phyloP scores from a whole-genome alignment of 495 filamentous ascomycete species.

The Penicillium pulvis region DNA sequence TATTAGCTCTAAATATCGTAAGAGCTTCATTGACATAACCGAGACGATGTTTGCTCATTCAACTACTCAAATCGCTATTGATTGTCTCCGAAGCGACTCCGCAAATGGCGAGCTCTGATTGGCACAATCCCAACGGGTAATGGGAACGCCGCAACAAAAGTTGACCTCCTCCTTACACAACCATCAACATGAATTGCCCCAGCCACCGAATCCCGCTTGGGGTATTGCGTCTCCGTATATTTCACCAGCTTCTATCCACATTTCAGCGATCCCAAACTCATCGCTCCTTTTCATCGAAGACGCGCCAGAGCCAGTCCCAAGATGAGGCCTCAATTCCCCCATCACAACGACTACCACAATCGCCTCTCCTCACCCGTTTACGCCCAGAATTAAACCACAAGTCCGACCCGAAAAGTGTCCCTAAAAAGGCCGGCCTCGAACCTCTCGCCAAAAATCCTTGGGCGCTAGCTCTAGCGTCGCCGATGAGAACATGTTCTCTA shows the following conservation, averaged over 20 bases:
- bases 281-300: slow-evolving; percentile 16
- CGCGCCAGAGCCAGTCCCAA: background rate
- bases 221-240: slow-evolving; percentile 39
- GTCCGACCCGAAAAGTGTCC: slow-evolving; percentile 25
- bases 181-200: slow-evolving; percentile 33
- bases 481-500: slow-evolving; percentile 61
- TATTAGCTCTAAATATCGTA: too few species aligned
- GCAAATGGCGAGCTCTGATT: slow-evolving; percentile 28
- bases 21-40: too few species aligned
- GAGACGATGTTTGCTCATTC: too few species aligned
- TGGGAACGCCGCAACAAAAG: slow-evolving; percentile 6
- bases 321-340: slow-evolving; percentile 20
- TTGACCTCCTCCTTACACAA: slow-evolving; percentile 5
- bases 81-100: slow-evolving; percentile 10
- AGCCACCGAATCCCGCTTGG: slow-evolving; percentile 30
- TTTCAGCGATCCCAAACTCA: slow-evolving; percentile 1
- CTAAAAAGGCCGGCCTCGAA: slow-evolving; percentile 46
- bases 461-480: slow-evolving; percentile 62
- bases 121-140: slow-evolving; percentile 7
- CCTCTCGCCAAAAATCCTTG: slow-evolving; percentile 44
- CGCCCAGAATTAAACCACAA: slow-evolving; percentile 30
- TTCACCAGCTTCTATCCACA: slow-evolving; percentile 26
- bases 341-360: slow-evolving; percentile 46
- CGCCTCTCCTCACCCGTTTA: slow-evolving; percentile 32
- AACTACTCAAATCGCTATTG: background rate